phyloP scores from a whole-genome alignment of 2,329 filamentous ascomycete genomes.

The Zelopaecilomyces penicillatus region DNA sequence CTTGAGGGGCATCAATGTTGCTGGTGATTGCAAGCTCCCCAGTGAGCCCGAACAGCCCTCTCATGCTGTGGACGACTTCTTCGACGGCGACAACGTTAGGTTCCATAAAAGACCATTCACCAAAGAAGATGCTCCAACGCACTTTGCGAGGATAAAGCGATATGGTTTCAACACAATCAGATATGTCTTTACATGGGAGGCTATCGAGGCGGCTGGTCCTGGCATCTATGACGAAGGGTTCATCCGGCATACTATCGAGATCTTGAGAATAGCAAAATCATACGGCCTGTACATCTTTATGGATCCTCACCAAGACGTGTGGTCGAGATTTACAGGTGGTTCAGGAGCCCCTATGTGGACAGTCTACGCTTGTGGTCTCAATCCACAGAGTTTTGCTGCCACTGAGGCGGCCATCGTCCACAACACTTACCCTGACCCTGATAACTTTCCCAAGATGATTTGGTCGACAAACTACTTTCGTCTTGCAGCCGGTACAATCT shows the following conservation, averaged over 20 bases:
- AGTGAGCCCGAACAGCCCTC: conserved; percentile 74
- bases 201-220: conserved; percentile 87
- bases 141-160: conserved; percentile 77
- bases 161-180: conserved; percentile 95
- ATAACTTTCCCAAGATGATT: conserved; percentile 93
- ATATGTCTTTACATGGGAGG: conserved; percentile 98
- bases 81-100: conserved; percentile 83
- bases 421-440: conserved; percentile 81
- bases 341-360: conserved; percentile 98
- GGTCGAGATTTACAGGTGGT: conserved; percentile 89
- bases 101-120: conserved; percentile 83
- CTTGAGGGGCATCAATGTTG: conserved; percentile 88
- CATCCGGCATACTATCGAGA: conserved; percentile 81
- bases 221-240: conserved; percentile 90
- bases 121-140: conserved; percentile 70
- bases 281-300: conserved; percentile 97
- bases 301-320: conserved; percentile 98
- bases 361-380: conserved; percentile 83
- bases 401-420: conserved; percentile 93
- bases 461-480: conserved; percentile 97
- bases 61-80: conserved; percentile 70
- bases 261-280: conserved; percentile 73
- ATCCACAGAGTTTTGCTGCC: conserved; percentile 73
- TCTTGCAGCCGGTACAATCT: conserved; percentile 80
- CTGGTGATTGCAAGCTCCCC: conserved; percentile 83